Evolutionary conservation across 2,329 filamentous ascomycete species (phyloP).

Genomic region (Penicillium psychrosexuale): DNA sequence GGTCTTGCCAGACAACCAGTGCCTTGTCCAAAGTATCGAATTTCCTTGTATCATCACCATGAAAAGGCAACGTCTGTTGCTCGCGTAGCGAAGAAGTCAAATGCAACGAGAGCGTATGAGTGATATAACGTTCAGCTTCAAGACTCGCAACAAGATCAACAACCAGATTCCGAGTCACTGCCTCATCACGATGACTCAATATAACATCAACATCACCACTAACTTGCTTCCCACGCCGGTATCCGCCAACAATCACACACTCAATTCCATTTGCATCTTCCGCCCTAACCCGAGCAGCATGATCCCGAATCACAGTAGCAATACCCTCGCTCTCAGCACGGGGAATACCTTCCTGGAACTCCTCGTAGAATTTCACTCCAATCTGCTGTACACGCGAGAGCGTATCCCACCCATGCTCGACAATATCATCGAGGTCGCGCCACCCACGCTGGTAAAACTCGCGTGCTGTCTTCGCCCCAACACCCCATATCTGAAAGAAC

Average conservation of each 20-base stretch:
- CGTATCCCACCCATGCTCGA: conserved; percentile 74
- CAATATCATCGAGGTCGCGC: conserved; percentile 79
- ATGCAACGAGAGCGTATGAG: conserved; percentile 73
- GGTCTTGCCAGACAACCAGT: conserved; percentile 86
- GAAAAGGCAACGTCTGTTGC: conserved; percentile 61
- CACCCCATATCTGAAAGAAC: conserved; percentile 91
- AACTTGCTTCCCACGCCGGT: conserved; percentile 70
- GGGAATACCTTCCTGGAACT: conserved; percentile 70
- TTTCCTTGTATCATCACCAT: conserved; percentile 42
- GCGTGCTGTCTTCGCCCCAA: conserved; percentile 74
- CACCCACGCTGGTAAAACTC: conserved; percentile 74
- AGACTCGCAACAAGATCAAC: conserved; percentile 67
- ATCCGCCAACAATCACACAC: conserved; percentile 71
- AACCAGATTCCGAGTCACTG: conserved; percentile 67
- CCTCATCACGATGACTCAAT: conserved; percentile 71
- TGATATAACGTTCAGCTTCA: conserved; percentile 68
- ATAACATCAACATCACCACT: conserved; percentile 85
- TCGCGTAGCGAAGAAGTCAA: conserved; percentile 68
- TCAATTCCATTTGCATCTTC: conserved; percentile 53
- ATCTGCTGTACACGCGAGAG: conserved; percentile 85
- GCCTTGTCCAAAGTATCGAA: conserved; percentile 93
- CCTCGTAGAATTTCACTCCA: conserved; percentile 88
- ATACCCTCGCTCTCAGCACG: conserved; percentile 72
- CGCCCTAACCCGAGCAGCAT: conserved; percentile 62
- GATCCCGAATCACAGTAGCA: conserved; percentile 57